Evolutionary conservation across 345 rosid genomes (phyloP).

Genomic region (Ceriops tagal): DNA sequence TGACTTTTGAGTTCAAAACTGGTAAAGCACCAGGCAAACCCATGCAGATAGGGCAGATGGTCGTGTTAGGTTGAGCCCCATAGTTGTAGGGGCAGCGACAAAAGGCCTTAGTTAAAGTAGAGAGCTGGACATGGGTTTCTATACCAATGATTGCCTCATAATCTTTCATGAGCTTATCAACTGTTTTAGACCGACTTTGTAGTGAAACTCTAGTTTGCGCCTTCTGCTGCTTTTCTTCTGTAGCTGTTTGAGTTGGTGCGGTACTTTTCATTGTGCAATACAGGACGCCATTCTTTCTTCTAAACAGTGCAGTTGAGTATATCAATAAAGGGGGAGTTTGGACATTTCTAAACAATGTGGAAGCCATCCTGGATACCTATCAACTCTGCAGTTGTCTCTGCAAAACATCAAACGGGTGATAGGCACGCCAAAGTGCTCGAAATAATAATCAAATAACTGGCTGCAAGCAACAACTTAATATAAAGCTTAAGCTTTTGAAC

Average conservation of each 20-base stretch:
- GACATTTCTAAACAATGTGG: constrained; percentile 47
- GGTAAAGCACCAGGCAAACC: constrained; percentile 98
- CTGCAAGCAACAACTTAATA: neutral
- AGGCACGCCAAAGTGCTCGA: constrained; percentile 12
- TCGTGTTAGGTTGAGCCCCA: constrained; percentile 70
- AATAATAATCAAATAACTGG: neutral
- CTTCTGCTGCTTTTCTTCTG: constrained; percentile 48
- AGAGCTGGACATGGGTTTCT: constrained; percentile 94
- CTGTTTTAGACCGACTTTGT: constrained; percentile 39
- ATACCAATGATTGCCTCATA: constrained; percentile 88
- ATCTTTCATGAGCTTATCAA: constrained; percentile 49
- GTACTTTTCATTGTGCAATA: constrained; percentile 44
- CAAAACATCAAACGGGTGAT: constrained; percentile 34
- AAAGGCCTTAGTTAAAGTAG: constrained; percentile 83
- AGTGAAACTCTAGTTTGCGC: constrained; percentile 40
- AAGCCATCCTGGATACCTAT: constrained; percentile 53
- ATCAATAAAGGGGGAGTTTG: constrained; percentile 48
- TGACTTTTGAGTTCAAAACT: constrained; percentile 74
- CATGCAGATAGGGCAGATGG: constrained; percentile 86
- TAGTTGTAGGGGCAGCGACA: constrained; percentile 82
- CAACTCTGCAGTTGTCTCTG: constrained; percentile 18
- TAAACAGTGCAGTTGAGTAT: constrained; percentile 38
- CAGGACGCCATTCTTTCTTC: constrained; percentile 39
- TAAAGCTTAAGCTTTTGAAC: neutral
- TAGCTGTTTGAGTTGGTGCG: constrained; percentile 43